These are phyloP conservation scores for Diaporthe batatas DNA, from an alignment of 2,329 filamentous ascomycete species.

Conservation along the genomic window DNA sequence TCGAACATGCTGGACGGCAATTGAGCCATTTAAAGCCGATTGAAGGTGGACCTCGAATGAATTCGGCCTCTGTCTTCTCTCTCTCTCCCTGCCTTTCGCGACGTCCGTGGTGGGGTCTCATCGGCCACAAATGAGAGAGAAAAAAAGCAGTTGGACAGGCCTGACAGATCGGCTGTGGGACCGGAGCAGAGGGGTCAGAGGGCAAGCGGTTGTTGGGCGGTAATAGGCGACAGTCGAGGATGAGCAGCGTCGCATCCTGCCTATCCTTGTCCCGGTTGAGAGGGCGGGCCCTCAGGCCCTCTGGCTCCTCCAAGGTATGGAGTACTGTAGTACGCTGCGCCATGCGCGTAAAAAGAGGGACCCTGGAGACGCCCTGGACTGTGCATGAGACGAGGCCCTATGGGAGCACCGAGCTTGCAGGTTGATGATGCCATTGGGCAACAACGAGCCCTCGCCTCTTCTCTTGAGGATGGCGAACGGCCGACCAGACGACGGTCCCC, in stretches of 20 bases:
- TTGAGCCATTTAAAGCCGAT: conserved; percentile 14
- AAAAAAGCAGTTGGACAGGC: conserved; percentile 13
- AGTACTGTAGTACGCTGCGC: conserved; percentile 60
- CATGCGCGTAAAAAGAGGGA: conserved; percentile 53
- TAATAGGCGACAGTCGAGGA: conserved; percentile 34
- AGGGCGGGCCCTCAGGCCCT: conserved; percentile 25
- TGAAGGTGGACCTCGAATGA: neutral
- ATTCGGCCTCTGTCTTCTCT: neutral
- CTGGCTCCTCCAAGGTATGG: no score
- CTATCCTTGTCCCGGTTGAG: conserved; percentile 33
- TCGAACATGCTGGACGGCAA: neutral
- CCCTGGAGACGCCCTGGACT: conserved; percentile 50
- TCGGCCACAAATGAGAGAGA: conserved; percentile 23
- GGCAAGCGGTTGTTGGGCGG: conserved; percentile 35
- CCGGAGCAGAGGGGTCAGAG: neutral
- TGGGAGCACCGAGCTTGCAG: conserved; percentile 51
- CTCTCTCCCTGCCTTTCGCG: neutral
- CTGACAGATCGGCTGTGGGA: conserved; percentile 24
- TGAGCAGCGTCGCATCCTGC: conserved; percentile 27
- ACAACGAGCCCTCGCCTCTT: conserved; percentile 43
- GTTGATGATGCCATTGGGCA: conserved; percentile 54
- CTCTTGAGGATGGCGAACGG: conserved; percentile 31
- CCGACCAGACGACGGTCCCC: conserved; percentile 15
- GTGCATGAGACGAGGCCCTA: conserved; percentile 58
- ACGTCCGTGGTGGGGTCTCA: neutral